Evolutionary conservation across 2,329 filamentous ascomycete genomes (phyloP).

Genomic region (Zarea fungicola): DNA sequence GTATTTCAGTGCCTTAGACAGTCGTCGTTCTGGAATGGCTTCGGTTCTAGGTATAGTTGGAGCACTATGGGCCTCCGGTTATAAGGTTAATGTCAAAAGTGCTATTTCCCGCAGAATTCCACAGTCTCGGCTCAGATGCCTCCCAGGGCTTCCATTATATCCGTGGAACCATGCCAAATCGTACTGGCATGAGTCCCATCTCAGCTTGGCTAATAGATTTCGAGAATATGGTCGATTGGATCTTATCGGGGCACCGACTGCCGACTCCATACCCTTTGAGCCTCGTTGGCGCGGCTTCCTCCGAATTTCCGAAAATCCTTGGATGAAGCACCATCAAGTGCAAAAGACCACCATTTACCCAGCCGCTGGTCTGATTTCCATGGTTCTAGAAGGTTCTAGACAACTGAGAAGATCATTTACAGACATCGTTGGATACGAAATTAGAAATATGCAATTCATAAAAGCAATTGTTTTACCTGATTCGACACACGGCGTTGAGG

Average conservation of each 20-base stretch:
- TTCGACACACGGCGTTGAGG: conserved; percentile 43
- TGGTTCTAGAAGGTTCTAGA: conserved; percentile 42
- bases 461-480: conserved; percentile 48
- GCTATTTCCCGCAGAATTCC: conserved; percentile 20
- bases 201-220: conserved; percentile 39
- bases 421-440: conserved; percentile 33
- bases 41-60: conserved; percentile 29
- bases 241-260: conserved; percentile 42
- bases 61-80: conserved; percentile 33
- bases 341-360: conserved; percentile 47
- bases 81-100: conserved; percentile 25
- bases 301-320: conserved; percentile 44
- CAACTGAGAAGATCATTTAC: conserved; percentile 30
- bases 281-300: conserved; percentile 47
- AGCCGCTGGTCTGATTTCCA: conserved; percentile 43
- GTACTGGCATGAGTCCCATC: conserved; percentile 50
- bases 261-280: conserved; percentile 40
- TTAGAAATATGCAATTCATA: conserved; percentile 41
- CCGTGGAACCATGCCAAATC: conserved; percentile 48
- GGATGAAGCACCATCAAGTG: conserved; percentile 48
- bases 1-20: conserved; percentile 26
- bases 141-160: conserved; percentile 46
- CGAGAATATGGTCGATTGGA: conserved; percentile 43
- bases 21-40: conserved; percentile 18
- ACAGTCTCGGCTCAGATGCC: conserved; percentile 24